Evolutionary conservation across 1,284 basidiomycete species (phyloP).

Genomic region (Pisolithus thermaeus): DNA sequence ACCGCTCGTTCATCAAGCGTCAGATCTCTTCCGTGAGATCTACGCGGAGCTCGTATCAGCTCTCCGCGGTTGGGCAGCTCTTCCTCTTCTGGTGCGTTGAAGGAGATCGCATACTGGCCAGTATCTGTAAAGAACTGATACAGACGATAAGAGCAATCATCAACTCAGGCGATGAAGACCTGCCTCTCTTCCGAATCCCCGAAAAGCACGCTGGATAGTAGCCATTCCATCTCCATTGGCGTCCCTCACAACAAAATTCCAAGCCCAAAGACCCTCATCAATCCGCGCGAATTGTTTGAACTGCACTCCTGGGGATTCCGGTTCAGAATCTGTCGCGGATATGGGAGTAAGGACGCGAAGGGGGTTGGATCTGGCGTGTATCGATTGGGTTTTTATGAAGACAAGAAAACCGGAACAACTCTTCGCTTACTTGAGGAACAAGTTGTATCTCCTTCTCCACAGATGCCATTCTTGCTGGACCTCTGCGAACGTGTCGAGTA

Average conservation of each 20-base stretch:
- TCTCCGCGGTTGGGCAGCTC: slow-evolving; percentile 7
- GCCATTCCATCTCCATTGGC: slow-evolving; percentile 56
- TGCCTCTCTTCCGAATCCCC: slow-evolving; percentile 75
- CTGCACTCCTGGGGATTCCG: slow-evolving; percentile 33
- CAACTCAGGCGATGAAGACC: slow-evolving; percentile 7
- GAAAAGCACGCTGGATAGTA: slow-evolving; percentile 64
- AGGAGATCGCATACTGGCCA: slow-evolving; percentile 72
- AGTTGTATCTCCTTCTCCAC: slow-evolving; percentile 75
- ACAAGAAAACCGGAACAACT: neutral
- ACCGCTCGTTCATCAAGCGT: slow-evolving; percentile 79
- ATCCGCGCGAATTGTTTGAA: slow-evolving; percentile 72
- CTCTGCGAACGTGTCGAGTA: slow-evolving; percentile 71
- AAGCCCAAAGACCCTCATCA: slow-evolving; percentile 72
- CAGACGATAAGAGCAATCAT: neutral
- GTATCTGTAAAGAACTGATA: slow-evolving; percentile 74
- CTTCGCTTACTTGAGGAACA: slow-evolving; percentile 53
- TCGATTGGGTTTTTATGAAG: neutral
- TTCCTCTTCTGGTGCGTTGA: slow-evolving; percentile 37
- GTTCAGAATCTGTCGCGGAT: slow-evolving; percentile 42
- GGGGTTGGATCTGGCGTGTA: slow-evolving; percentile 31
- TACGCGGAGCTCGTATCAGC: slow-evolving; percentile 12
- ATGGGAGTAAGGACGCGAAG: slow-evolving; percentile 41
- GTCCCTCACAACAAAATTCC: slow-evolving; percentile 72
- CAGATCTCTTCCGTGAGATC: slow-evolving; percentile 31
- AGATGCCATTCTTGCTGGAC: slow-evolving; percentile 85